Base-by-base conservation (phyloP, 306 rosid species). In the Carpinus viminea region DNA sequence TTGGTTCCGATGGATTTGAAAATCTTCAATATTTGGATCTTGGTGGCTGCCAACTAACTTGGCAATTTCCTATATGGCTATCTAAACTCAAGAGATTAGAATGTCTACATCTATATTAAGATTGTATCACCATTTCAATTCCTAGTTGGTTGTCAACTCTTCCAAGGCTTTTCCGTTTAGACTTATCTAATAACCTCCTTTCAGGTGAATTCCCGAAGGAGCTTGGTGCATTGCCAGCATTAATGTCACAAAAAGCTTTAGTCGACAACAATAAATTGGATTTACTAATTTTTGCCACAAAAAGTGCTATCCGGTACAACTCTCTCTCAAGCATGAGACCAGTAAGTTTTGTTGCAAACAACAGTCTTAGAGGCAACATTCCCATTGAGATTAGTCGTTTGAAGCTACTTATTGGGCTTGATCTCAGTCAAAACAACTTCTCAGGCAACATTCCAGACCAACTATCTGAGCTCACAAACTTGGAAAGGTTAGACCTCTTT, bases 81-180 rank as follows among this genome's bases (percentile, higher is more conserved):
- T 55, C 52, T 73, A 36, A n/a, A n/a, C 52, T 73, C 1, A n/a
- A 73, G 12, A 73, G 20, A 5, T 52, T 73, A n/a, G 20, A 55
- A 48, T 12, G 36, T 4, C 24, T 54, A 11, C 9, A n/a, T 20
- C 15, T 73, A 18, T 0, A 1, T n/a, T 0, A 0, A 5, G 36
- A 73, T 38, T 12, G 20, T 12, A 8, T 73, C 38, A 55, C 20
- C 1, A 68, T 53, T 26, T 10, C 76, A 36, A 12, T 73, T 55
- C 76, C 76, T 18, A 8, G 38, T n/a, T 73, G 76, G 68, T 55
- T 73, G 52, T 61, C 20, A 8, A 73, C 34, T 51, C 52, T 55
- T 55, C 76, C 76, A 20, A 73, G 65, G 20, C 76, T 73, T 36
- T 51, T 48, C 2, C 7, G 0, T 11, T 6, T 73, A 20, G 20